Base-by-base conservation (phyloP, 257 asterid species). In the Nicotiana knightiana region DNA sequence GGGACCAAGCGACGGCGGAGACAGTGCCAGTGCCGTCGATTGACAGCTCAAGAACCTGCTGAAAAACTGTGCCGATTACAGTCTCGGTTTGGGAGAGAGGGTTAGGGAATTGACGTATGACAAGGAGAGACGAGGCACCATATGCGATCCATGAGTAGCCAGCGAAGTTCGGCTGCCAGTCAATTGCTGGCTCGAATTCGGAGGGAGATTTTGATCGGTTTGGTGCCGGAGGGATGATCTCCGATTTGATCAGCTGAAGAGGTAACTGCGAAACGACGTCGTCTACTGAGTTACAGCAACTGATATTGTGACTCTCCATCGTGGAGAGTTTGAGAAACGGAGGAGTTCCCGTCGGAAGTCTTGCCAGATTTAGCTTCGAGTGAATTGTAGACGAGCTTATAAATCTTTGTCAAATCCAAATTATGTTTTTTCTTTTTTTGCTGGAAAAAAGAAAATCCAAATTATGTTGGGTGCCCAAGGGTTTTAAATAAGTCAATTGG, bases 111-210 rank as follows among this genome's bases (percentile, higher is more conserved):
- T 96, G 99, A 83, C 97, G 89, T 75, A 96, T 90, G 62, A 96
- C 96, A 21, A 94, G 82, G 59, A 94, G 95, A 64, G 97, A 90
- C 54, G 97, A 87, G 75, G 99, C 97, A 37, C 89, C 99, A 77
- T 96, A 96, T 16, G 97, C 98, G 87, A 96, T 86, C 99, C 99
- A 96, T 82, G 98, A 90, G 85, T 91, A 89, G 1, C 93, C 94
- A 77, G 91, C 86, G 83, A 96, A 96, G 88, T 94, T 93, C 82
- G 81, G 86, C 35, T 93, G 85, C 89, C 94, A 93, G 84, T 94
- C 98, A 83, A 89, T 91, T 62, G 88, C 82, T n/a, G 95, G 85
- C 67, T 82, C 92, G 82, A 88, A 82, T 83, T 87, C 91, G 80
- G 90, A 39, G 5, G 30, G 43, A 15, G 83, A 77, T 67, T 35